Conservation (phyloP, 2,329 filamentous ascomycete genomes). For the Ceratocystis papillata region DNA sequence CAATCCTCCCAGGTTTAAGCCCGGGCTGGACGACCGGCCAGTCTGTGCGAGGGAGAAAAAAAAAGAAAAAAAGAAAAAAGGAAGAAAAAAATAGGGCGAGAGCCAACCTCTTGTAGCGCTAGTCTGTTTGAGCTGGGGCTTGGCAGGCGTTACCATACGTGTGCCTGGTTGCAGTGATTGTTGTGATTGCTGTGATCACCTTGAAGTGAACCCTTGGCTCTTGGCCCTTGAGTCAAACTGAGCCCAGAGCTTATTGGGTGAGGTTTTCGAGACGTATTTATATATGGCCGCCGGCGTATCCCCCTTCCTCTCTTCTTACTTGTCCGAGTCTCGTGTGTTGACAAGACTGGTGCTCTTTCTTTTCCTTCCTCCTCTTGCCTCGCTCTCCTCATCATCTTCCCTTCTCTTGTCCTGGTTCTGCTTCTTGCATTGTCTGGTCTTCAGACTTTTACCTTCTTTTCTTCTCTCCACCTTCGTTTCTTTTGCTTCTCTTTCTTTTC, state of each 20-base stretch:
- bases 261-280: not conserved
- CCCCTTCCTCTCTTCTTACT: not conserved
- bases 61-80: too few relatives aligned
- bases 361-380: too few relatives aligned
- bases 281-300: not conserved
- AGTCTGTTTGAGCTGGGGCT: constrained; percentile 17
- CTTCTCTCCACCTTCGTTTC: not conserved
- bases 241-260: too few relatives aligned
- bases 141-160: not conserved
- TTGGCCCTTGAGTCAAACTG: too few relatives aligned
- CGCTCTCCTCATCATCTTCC: not conserved
- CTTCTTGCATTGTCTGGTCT: too few relatives aligned
- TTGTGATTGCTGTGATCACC: too few relatives aligned
- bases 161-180: too few relatives aligned
- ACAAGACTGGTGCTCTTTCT: not conserved
- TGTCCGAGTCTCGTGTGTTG: not conserved
- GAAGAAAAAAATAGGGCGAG: too few relatives aligned
- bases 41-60: too few relatives aligned
- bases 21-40: too few relatives aligned
- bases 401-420: not conserved
- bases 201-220: too few relatives aligned
- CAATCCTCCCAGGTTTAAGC: too few relatives aligned
- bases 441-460: not conserved
- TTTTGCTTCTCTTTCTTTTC: not conserved
- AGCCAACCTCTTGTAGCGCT: not conserved